Evolutionary conservation across 495 filamentous ascomycete species (phyloP).

Genomic region (Aspergillus diversus): DNA sequence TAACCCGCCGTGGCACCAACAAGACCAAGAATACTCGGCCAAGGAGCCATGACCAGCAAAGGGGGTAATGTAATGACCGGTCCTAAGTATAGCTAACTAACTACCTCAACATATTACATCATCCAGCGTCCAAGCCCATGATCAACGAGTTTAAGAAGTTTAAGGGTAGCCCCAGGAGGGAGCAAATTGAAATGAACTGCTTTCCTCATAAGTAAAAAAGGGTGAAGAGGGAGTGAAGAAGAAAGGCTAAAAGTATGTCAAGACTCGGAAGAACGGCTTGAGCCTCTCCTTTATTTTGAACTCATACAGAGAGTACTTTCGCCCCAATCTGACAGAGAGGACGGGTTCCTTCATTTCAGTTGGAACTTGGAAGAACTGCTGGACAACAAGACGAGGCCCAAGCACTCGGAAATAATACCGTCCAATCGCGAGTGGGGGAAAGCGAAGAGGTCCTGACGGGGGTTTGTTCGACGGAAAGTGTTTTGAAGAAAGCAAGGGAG

Average conservation of each 20-base stretch:
- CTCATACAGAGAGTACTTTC: not conserved
- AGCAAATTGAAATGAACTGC: constrained; percentile 5
- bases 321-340: not conserved
- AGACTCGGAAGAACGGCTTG: not conserved
- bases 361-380: constrained; percentile 11
- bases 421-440: constrained; percentile 18
- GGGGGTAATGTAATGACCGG: constrained; percentile 4
- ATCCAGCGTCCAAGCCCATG: constrained; percentile 11
- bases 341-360: constrained; percentile 11
- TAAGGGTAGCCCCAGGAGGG: not conserved
- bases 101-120: not conserved
- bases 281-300: constrained; percentile 1
- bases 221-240: not conserved
- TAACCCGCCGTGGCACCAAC: constrained; percentile 16
- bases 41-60: not conserved
- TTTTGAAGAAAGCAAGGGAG: constrained; percentile 7
- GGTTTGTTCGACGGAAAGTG: not conserved
- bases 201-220: not conserved
- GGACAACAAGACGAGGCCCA: constrained; percentile 18
- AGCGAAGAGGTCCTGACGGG: not conserved
- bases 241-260: not conserved
- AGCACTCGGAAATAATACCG: constrained; percentile 23
- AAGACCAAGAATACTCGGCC: not conserved
- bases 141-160: not conserved
- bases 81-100: too few species aligned